A percentile compares a stretch with the other conserved stretches of the same genome.
These are phyloP conservation scores for Suaeda aralocaspica DNA, from an alignment of 148 eudicot species.

Conservation along the genomic window DNA sequence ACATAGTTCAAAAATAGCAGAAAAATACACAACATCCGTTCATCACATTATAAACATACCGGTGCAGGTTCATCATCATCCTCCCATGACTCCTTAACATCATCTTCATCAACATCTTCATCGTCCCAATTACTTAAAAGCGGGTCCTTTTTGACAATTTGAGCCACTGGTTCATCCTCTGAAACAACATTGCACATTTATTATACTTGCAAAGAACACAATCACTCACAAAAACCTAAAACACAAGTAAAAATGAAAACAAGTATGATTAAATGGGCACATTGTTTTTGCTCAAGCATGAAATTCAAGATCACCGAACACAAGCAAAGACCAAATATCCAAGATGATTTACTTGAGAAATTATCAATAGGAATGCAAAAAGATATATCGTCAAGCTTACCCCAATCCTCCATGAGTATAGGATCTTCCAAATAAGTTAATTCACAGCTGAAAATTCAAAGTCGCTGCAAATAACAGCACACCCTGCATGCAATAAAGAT, in stretches of 20 bases:
- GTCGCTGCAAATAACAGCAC: neutral
- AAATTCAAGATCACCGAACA: neutral
- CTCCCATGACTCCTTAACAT: constrained; percentile 92
- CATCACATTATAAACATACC: constrained; percentile 40
- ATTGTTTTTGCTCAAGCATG: neutral
- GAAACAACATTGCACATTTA: constrained; percentile 12
- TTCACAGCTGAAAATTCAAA: neutral
- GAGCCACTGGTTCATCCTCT: constrained; percentile 65
- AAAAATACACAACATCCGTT: neutral
- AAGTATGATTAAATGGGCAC: neutral
- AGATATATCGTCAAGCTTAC: constrained; percentile 14
- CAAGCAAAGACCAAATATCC: neutral
- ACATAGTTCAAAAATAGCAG: neutral
- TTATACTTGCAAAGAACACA: neutral
- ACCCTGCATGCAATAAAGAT: neutral
- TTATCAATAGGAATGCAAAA: neutral
- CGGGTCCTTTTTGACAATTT: constrained; percentile 47
- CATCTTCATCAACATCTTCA: constrained; percentile 84
- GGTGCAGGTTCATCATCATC: constrained; percentile 84
- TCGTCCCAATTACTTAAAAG: constrained; percentile 70
- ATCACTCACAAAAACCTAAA: neutral
- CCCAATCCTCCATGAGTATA: constrained; percentile 33
- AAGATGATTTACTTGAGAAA: neutral
- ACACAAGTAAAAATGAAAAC: neutral
- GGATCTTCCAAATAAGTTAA: neutral